These are phyloP conservation scores for Eimeria tenella DNA, from an alignment of 169 alveolate genomes.

Conservation along the genomic window DNA sequence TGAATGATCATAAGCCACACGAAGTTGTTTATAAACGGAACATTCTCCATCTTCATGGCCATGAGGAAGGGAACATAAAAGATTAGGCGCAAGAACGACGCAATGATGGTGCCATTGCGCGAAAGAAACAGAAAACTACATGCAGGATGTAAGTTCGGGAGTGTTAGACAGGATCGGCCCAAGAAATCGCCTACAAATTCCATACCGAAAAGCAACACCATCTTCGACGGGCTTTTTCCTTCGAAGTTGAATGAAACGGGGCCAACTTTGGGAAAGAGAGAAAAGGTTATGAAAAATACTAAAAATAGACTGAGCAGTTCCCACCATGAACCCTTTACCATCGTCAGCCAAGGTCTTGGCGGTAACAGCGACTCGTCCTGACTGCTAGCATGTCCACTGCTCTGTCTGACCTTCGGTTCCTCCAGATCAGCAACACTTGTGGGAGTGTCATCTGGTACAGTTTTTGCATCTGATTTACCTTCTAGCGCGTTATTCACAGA, in stretches of 20 bases:
- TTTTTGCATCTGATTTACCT: slow-evolving; percentile 20
- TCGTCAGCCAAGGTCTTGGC: slow-evolving; percentile 63
- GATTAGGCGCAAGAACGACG: slow-evolving; percentile 22
- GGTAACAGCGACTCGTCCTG: slow-evolving; percentile 52
- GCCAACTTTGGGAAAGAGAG: slow-evolving; percentile 69
- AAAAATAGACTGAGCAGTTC: slow-evolving; percentile 52
- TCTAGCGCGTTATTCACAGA: slow-evolving; percentile 22
- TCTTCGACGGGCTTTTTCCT: slow-evolving; percentile 17
- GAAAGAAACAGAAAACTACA: slow-evolving; percentile 64
- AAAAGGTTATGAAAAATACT: slow-evolving; percentile 47
- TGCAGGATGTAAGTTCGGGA: slow-evolving; percentile 3
- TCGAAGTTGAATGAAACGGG: slow-evolving; percentile 61
- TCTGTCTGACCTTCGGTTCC: slow-evolving; percentile 38
- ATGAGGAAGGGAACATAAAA: slow-evolving; percentile 63
- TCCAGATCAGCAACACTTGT: slow-evolving; percentile 40
- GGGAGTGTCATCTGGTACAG: slow-evolving; percentile 18
- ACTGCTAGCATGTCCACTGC: slow-evolving; percentile 3
- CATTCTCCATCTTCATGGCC: slow-evolving; percentile 51
- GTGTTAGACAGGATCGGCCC: slow-evolving; percentile 49
- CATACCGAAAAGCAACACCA: slow-evolving; percentile 65
- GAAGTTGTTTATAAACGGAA: slow-evolving; percentile 49
- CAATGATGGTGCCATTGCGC: slow-evolving; percentile 42
- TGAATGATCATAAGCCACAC: slow-evolving; percentile 53
- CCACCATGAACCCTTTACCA: slow-evolving; percentile 48
- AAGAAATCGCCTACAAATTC: slow-evolving; percentile 55